Base-by-base conservation (phyloP, 495 filamentous ascomycete species). In the Trypethelium eluteriae region DNA sequence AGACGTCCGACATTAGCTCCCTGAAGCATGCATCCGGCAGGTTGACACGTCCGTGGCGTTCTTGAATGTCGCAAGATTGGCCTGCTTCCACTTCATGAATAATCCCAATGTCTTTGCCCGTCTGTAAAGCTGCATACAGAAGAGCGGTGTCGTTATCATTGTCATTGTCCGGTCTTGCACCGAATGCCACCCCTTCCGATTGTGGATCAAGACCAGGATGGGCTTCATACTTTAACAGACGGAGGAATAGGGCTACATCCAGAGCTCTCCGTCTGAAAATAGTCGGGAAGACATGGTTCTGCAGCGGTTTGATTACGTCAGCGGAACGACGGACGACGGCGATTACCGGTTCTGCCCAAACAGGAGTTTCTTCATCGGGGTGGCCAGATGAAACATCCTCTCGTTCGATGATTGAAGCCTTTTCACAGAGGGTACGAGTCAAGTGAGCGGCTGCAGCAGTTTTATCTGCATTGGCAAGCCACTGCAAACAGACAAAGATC, bases 81-180 rank as follows among this genome's bases (percentile, higher is more conserved):
- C 32, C 6, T 7, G 25, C 5, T 6, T 59, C 81, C 62, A 87
- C 82, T 70, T 93, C 91, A 62, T 86, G 83, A 6, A 96, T 83
- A 34, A 93, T 72, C 0, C 90, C 91, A 44, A 83, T 76, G 64
- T 93, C 91, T 79, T 94, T 95, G 16, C 88, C 91, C 11, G 87
- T 80, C 69, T 92, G 87, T 39, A 96, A 79, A 18, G 88, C 83
- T 56, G 86, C 83, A 65, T 92, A 83, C 47, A 88, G 80, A 14
- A 85, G 79, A 38, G 84, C 81, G 63, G 88, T 81, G 16, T 83
- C 80, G 50, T 81, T 65, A 35, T 77, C 75, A 36, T 79, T 75
- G 50, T 75, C 76, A 3, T 78, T 73, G 32, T 78, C 78, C 12
- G 79, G 74, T 47, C 34, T 9, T 49, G 14, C 2, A 57, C 18